A percentile compares a stretch with the other conserved stretches of the same genome.
phyloP scores from a whole-genome alignment of 305 asterid genomes.

The Solanum hybrid region DNA sequence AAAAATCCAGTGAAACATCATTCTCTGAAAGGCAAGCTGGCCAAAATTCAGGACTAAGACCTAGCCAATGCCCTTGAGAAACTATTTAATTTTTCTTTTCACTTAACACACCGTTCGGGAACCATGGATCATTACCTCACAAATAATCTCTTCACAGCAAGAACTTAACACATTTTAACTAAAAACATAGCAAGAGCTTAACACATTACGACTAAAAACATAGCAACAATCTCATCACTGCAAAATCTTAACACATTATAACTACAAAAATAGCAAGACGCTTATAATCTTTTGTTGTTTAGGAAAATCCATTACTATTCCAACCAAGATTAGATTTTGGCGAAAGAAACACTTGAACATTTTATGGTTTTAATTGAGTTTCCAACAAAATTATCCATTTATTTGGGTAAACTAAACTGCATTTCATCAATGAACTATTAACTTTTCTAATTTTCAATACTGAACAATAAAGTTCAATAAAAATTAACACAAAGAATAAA shows the following conservation, averaged over 20 bases:
- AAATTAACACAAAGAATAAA: not conserved
- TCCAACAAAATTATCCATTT: not conserved
- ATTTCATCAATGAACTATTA: not conserved
- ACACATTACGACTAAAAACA: not conserved
- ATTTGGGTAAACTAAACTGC: not conserved
- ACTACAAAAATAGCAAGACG: not conserved
- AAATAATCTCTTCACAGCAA: not conserved
- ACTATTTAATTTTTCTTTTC: not conserved
- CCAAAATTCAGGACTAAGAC: not conserved
- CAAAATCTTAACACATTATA: not conserved
- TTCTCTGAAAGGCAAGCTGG: not conserved
- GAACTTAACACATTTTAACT: not conserved
- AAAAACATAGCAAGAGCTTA: not conserved
- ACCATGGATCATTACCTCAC: not conserved
- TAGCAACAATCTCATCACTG: not conserved
- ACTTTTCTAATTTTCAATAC: not conserved
- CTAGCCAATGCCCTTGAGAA: not conserved
- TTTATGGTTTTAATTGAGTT: not conserved
- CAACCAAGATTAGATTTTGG: not conserved
- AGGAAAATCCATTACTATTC: not conserved
- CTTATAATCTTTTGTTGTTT: not conserved
- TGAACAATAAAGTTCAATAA: not conserved
- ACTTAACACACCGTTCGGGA: not conserved
- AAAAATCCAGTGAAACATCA: not conserved
- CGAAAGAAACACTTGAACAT: not conserved